These are phyloP conservation scores for Golubevia sp. DNA, from an alignment of 1,284 basidiomycete species.

Conservation along the genomic window DNA sequence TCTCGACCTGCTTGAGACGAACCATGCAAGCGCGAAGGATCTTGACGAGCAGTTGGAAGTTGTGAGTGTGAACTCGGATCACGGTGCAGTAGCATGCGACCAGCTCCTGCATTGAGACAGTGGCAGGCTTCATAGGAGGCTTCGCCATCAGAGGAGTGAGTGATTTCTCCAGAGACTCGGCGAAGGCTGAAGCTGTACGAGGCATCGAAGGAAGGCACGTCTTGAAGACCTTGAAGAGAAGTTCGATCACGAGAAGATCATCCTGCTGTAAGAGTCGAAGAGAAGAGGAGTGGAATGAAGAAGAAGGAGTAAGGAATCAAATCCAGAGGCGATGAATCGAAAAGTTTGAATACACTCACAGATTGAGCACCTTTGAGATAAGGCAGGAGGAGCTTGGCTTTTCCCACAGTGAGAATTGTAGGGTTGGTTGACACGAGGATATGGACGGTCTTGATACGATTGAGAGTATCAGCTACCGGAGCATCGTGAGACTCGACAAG, in stretches of 20 bases:
- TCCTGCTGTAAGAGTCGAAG: conserved; percentile 68
- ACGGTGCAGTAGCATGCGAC: conserved; percentile 88
- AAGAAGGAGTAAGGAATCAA: not conserved
- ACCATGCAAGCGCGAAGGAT: conserved; percentile 79
- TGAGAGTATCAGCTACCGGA: conserved; percentile 61
- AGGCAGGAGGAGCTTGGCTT: conserved; percentile 80
- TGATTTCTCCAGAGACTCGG: conserved; percentile 78
- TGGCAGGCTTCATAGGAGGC: conserved; percentile 62
- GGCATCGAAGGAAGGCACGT: conserved; percentile 79
- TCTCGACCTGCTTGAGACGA: conserved; percentile 14
- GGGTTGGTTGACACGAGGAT: conserved; percentile 80
- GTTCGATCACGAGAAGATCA: conserved; percentile 68
- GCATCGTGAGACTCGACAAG: conserved; percentile 81
- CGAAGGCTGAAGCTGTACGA: conserved; percentile 69
- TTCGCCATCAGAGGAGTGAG: conserved; percentile 80
- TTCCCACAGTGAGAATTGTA: conserved; percentile 75
- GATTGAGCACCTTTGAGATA: conserved; percentile 81
- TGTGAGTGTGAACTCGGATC: conserved; percentile 81
- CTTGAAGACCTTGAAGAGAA: conserved; percentile 77
- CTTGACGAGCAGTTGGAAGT: conserved; percentile 75
- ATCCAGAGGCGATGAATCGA: conserved; percentile 37
- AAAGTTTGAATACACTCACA: conserved; percentile 63
- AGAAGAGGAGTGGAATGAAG: conserved; percentile 3
- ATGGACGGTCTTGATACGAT: conserved; percentile 76
- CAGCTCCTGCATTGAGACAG: conserved; percentile 70